Evolutionary conservation across 1,139 yeast species (phyloP), one percentile per base, ranked within the genome.

Genomic region (Yamadazyma buinensis): DNA sequence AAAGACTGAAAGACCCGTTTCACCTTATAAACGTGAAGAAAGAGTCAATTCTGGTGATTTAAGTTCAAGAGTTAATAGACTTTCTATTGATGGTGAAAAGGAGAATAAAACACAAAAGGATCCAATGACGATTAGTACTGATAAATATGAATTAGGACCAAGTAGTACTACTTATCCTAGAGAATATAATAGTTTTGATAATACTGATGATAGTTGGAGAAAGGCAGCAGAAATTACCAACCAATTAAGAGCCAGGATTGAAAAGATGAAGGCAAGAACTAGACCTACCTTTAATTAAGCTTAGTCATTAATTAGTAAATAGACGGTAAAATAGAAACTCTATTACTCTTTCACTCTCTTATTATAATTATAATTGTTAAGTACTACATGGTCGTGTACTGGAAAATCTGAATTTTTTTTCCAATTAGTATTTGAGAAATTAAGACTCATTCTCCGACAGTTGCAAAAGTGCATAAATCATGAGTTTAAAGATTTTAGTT

Each of bases 211-310:
- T 39, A 79, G 83, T 47, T 88, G 96, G 96, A 77, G 75, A 49
- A 74, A 92, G 34, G 96, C 96, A 0, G 92, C 94, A 0, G 95
- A 85, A 46, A 94, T 87, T 11, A 88, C 97, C 1, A 77, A 79
- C 12, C 94, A 84, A 55, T 69, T 85, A 52, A 84, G 84, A 54
- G 95, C 88, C 1, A 65, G 96, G 45, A 88, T 90, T 32, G 95
- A 86, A 55, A 82, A 84, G 57, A 87, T 88, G 96, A 84, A 82
- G 54, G 86, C 86, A 12, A 67, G 79, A 15, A 32, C 36, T 8
- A 34, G 36, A 24, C 17, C 25, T 27, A 10, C 24, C 5, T 22
- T 6, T 11, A 22, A n/a, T n/a, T n/a, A n/a, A n/a, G n/a, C n/a
- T n/a, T n/a, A n/a, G n/a, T n/a, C n/a, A n/a, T n/a, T n/a, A n/a